Evolutionary conservation across 75 land plant genomes (phyloP).

Genomic region (Pseudotsuga menziesii): DNA sequence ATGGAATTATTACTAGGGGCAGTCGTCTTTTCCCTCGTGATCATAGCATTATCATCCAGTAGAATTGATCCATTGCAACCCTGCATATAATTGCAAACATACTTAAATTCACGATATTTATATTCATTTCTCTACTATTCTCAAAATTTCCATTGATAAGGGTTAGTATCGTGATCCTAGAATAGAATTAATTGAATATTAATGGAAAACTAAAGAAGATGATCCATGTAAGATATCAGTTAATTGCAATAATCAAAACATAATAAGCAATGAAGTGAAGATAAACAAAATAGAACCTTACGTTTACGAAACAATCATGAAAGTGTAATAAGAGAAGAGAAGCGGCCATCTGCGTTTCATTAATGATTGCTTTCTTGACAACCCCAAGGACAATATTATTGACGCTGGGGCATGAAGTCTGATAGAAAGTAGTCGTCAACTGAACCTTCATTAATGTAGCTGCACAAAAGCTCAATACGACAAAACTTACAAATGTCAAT

Average conservation of each 20-base stretch:
- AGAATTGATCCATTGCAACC: conserved; percentile 34
- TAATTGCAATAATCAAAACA: too few relatives aligned
- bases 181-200: too few relatives aligned
- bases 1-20: conserved; percentile 19
- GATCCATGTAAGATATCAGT: too few relatives aligned
- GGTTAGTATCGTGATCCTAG: too few relatives aligned
- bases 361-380: conserved; percentile 11
- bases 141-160: too few relatives aligned
- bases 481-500: background rate
- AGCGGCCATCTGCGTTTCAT: conserved; percentile 29
- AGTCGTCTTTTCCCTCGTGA: conserved; percentile 15
- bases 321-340: conserved; percentile 60
- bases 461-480: background rate
- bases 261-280: too few relatives aligned
- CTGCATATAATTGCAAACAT: conserved; percentile 11
- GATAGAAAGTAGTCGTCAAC: conserved; percentile 39
- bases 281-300: conserved; percentile 9
- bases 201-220: too few relatives aligned
- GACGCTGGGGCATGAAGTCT: conserved; percentile 37
- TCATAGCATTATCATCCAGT: conserved; percentile 15
- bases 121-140: too few relatives aligned
- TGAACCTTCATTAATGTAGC: conserved; percentile 15
- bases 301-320: conserved; percentile 70
- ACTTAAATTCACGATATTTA: too few relatives aligned
- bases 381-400: conserved; percentile 17